Evolutionary conservation across 2,329 filamentous ascomycete genomes (phyloP).

Genomic region (Fusarium solani-melongenae): DNA sequence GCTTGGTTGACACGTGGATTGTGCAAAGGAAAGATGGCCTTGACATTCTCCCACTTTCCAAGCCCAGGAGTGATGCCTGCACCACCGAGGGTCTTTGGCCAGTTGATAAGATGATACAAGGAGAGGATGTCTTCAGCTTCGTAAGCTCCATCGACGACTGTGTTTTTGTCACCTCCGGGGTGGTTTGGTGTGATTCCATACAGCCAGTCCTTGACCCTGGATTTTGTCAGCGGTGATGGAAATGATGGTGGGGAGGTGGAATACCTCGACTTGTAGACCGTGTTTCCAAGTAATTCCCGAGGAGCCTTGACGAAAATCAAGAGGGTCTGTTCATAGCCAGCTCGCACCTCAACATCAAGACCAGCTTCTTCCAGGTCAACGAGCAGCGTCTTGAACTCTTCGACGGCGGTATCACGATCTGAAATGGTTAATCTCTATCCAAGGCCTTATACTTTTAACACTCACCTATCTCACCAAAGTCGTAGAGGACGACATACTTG

Average conservation of each 20-base stretch:
- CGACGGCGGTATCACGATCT: conserved; percentile 50
- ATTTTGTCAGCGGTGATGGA: not conserved
- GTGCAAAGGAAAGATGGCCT: conserved; percentile 71
- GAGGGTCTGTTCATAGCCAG: conserved; percentile 74
- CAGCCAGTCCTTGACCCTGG: conserved; percentile 79
- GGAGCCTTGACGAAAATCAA: conserved; percentile 75
- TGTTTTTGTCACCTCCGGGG: conserved; percentile 65
- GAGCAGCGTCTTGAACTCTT: conserved; percentile 60
- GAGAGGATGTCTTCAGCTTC: conserved; percentile 78
- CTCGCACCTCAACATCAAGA: conserved; percentile 77
- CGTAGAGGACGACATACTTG: conserved; percentile 55
- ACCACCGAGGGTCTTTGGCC: conserved; percentile 67
- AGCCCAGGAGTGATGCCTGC: conserved; percentile 69
- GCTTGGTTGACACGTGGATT: conserved; percentile 66
- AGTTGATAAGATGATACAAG: conserved; percentile 74
- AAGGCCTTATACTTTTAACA: rapidly evolving
- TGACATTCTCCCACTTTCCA: conserved; percentile 70
- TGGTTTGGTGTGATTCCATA: conserved; percentile 74
- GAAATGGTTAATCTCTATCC: not conserved
- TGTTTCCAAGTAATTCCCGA: conserved; percentile 69
- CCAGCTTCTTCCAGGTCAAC: conserved; percentile 70
- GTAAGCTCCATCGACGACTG: conserved; percentile 60
- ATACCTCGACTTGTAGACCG: conserved; percentile 76
- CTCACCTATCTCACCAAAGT: conserved; percentile 51
- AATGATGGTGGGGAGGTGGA: not conserved